Conservation (phyloP, 176 grass and related monocot species). For the Eragrostis nindensis region DNA sequence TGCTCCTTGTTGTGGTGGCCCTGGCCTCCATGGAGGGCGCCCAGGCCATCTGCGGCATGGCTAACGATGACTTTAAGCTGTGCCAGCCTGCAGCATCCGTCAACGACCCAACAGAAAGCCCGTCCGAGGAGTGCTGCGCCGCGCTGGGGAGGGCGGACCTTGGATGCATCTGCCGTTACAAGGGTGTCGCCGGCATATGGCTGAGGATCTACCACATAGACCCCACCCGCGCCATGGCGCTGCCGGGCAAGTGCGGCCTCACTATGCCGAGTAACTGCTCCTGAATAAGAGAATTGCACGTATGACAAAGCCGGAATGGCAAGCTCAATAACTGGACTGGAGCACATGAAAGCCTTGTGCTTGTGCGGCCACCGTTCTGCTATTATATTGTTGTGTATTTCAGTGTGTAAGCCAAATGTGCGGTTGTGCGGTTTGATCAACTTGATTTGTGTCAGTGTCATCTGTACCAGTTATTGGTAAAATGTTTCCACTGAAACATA, state of each 20-base stretch:
- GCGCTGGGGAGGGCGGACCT: slow-evolving; percentile 56
- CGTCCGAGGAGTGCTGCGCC: slow-evolving; percentile 49
- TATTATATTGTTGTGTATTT: too few species aligned
- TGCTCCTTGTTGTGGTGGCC: slow-evolving; percentile 16
- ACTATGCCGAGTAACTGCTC: slow-evolving; percentile 34
- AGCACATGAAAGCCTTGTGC: too few species aligned
- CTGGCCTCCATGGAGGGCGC: slow-evolving; percentile 4
- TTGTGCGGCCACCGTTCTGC: too few species aligned
- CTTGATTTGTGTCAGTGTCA: too few species aligned
- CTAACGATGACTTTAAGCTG: slow-evolving; percentile 38
- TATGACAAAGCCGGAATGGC: not conserved
- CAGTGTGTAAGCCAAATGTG: too few species aligned
- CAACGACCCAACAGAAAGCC: slow-evolving; percentile 17
- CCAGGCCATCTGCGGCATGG: slow-evolving; percentile 55
- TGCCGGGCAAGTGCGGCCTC: slow-evolving; percentile 37
- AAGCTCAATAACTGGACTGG: too few species aligned
- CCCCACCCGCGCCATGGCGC: slow-evolving; percentile 55
- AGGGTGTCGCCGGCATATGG: slow-evolving; percentile 38
- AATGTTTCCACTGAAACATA: too few species aligned
- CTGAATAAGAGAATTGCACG: not conserved
- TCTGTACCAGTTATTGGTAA: too few species aligned
- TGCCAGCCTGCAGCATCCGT: slow-evolving; percentile 48
- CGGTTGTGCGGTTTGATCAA: too few species aligned
- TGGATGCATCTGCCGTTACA: slow-evolving; percentile 60
- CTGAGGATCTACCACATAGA: slow-evolving; percentile 68